Percentiles rank a stretch among this genome's conserved stretches.
These are phyloP conservation scores for Phytophthora syringae DNA, from an alignment of 352 stramenopile species.

Conservation along the genomic window DNA sequence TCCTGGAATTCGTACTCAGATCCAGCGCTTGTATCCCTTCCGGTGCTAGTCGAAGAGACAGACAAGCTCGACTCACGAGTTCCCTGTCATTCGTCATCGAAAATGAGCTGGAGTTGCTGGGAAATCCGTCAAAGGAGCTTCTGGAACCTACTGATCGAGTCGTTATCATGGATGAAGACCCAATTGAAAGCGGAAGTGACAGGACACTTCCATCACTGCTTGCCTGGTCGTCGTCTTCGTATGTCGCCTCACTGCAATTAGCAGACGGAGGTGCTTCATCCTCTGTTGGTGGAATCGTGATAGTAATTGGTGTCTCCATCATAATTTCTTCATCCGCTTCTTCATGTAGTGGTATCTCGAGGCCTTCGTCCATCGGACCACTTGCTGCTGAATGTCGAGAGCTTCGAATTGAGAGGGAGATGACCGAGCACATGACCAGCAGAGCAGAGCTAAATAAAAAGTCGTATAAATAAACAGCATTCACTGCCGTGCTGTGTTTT, in stretches of 20 bases:
- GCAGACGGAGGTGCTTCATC: conserved; percentile 10
- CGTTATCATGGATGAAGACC: conserved; percentile 19
- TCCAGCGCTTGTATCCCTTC: conserved; percentile 45
- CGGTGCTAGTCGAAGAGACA: conserved; percentile 28
- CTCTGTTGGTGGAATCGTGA: conserved; percentile 19
- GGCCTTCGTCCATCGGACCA: conserved; percentile 19
- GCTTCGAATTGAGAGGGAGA: background rate
- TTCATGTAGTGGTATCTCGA: conserved; percentile 10
- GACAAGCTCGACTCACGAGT: conserved; percentile 47
- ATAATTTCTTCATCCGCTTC: conserved; percentile 9
- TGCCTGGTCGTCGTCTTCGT: conserved; percentile 30
- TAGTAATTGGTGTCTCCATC: conserved; percentile 20
- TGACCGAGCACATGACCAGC: conserved; percentile 1
- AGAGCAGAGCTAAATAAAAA: conserved; percentile 13
- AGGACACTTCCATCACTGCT: conserved; percentile 14
- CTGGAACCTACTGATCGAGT: conserved; percentile 28
- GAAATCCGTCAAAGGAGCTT: conserved; percentile 37
- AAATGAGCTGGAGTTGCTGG: conserved; percentile 21
- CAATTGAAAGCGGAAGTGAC: conserved; percentile 24
- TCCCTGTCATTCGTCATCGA: conserved; percentile 42
- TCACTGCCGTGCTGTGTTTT: background rate
- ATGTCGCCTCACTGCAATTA: conserved; percentile 15
- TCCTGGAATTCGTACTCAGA: conserved; percentile 56
- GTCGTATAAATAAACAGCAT: conserved; percentile 26
- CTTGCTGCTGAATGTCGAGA: conserved; percentile 6